Evolutionary conservation across 441 rosid species (phyloP).

Genomic region (Geranium incanum): DNA sequence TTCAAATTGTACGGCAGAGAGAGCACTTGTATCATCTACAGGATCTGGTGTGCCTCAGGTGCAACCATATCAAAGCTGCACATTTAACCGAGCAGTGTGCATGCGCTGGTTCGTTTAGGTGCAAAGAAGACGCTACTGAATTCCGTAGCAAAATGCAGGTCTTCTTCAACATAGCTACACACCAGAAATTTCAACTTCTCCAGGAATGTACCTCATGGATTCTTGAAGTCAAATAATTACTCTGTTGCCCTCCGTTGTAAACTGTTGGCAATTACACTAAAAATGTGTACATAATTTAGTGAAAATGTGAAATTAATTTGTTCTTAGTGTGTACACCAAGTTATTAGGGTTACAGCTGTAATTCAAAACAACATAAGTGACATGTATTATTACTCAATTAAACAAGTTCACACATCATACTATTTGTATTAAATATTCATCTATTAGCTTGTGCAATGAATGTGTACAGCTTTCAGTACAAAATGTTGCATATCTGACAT

Average conservation of each 20-base stretch:
- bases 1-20: slow-evolving; percentile 75
- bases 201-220: slow-evolving; percentile 71
- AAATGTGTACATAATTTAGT: not conserved
- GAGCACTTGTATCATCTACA: slow-evolving; percentile 80
- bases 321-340: not conserved
- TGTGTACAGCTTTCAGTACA: not conserved
- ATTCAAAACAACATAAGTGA: not conserved
- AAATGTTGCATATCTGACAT: not conserved
- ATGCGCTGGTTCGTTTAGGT: slow-evolving; percentile 69
- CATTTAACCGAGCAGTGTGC: slow-evolving; percentile 79
- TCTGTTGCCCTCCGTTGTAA: not conserved
- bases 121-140: slow-evolving; percentile 64
- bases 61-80: slow-evolving; percentile 86
- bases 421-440: not conserved
- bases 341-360: not conserved
- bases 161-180: slow-evolving; percentile 57
- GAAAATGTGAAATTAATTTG: not conserved
- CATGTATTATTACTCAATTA: not conserved
- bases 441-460: not conserved
- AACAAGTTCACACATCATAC: not conserved
- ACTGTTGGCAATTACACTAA: not conserved
- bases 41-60: slow-evolving; percentile 73
- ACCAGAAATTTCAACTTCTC: slow-evolving; percentile 61
- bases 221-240: slow-evolving; percentile 27
- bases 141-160: slow-evolving; percentile 64